Evolutionary conservation across 2,329 filamentous ascomycete genomes (phyloP).

Genomic region (Cladosporium sp.): DNA sequence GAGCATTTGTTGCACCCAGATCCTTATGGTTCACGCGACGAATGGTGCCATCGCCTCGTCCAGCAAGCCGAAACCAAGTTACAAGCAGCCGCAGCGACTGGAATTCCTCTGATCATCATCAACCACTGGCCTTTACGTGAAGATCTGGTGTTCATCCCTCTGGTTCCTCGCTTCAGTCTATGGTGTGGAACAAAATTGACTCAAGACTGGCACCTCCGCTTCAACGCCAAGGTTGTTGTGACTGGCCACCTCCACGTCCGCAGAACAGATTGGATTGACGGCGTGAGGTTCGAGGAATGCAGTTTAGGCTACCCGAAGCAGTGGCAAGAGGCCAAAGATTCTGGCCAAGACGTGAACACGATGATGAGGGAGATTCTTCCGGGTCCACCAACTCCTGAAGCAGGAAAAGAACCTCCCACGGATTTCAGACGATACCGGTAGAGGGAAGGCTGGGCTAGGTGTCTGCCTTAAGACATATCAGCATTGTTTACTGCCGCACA

Average conservation of each 20-base stretch:
- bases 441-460: no score
- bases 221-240: conserved; percentile 44
- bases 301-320: conserved; percentile 45
- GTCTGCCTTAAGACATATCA: background rate
- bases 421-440: background rate
- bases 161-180: conserved; percentile 40
- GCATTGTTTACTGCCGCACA: no score
- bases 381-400: conserved; percentile 32
- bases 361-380: conserved; percentile 44
- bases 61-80: conserved; percentile 38
- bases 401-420: conserved; percentile 25
- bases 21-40: conserved; percentile 40
- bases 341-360: conserved; percentile 41
- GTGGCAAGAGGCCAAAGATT: conserved; percentile 41
- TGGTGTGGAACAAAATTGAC: conserved; percentile 47
- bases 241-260: conserved; percentile 44
- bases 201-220: conserved; percentile 42
- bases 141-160: conserved; percentile 40
- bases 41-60: conserved; percentile 42
- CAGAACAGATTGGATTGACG: conserved; percentile 44
- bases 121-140: conserved; percentile 45
- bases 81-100: conserved; percentile 26
- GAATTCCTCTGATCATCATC: conserved; percentile 37
- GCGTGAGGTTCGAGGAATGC: conserved; percentile 44
- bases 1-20: conserved; percentile 43